These are phyloP conservation scores for Talaromyces wortmannii DNA, from an alignment of 495 filamentous ascomycete species.

Conservation along the genomic window DNA sequence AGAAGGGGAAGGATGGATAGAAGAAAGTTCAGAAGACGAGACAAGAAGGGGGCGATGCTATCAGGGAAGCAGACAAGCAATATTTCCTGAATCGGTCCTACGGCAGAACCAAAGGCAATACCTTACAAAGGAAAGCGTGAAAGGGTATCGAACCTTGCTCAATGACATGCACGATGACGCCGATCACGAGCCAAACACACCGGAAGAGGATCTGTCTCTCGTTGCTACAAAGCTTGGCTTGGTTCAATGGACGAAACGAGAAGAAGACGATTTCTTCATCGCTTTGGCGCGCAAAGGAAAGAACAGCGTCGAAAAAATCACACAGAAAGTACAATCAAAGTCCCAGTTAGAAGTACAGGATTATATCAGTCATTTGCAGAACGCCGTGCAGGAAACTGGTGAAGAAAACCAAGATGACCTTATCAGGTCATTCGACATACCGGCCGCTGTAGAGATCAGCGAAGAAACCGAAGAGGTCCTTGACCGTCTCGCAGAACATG, in stretches of 20 bases:
- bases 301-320: slow-evolving; percentile 52
- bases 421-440: slow-evolving; percentile 21
- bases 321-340: slow-evolving; percentile 61
- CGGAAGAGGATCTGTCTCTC: slow-evolving; percentile 9
- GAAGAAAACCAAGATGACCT: background rate
- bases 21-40: slow-evolving; percentile 8
- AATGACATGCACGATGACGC: slow-evolving; percentile 46
- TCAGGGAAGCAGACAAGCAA: background rate
- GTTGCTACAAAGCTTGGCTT: slow-evolving; percentile 54
- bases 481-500: slow-evolving; percentile 56
- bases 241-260: slow-evolving; percentile 58
- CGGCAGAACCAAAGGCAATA: background rate
- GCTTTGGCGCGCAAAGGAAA: slow-evolving; percentile 55
- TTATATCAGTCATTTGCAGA: slow-evolving; percentile 56
- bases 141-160: slow-evolving; percentile 50
- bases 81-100: background rate
- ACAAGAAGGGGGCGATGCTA: background rate
- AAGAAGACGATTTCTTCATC: slow-evolving; percentile 66
- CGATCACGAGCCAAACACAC: slow-evolving; percentile 5
- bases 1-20: slow-evolving; percentile 3
- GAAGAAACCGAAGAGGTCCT: slow-evolving; percentile 57
- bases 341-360: slow-evolving; percentile 64
- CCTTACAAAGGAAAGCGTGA: slow-evolving; percentile 4
- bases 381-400: slow-evolving; percentile 7
- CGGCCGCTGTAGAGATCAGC: slow-evolving; percentile 69